Conservation (phyloP, 2,329 filamentous ascomycete genomes). For the Talaromyces sp. region DNA sequence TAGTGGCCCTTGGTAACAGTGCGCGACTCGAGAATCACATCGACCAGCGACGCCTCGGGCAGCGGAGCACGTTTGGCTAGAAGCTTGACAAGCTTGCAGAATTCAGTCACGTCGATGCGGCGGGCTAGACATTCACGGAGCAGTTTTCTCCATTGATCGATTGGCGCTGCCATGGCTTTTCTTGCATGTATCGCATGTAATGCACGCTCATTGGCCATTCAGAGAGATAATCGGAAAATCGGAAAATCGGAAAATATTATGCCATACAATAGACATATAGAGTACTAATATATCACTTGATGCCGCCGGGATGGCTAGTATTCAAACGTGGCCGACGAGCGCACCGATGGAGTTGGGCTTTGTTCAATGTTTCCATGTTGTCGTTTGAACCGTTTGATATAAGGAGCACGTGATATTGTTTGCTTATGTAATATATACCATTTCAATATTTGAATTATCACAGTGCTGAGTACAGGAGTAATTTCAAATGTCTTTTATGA, state of each 20-base stretch:
- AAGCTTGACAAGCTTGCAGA: conserved; percentile 31
- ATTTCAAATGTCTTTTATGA: background rate
- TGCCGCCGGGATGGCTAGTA: background rate
- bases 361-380: background rate
- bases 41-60: conserved; percentile 26
- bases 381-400: background rate
- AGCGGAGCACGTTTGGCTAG: conserved; percentile 27
- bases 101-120: conserved; percentile 33
- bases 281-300: background rate
- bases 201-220: conserved; percentile 7
- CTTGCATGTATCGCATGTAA: conserved; percentile 2
- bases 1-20: conserved; percentile 28
- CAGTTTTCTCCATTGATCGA: conserved; percentile 33
- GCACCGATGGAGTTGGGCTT: background rate
- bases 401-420: background rate
- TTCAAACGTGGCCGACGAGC: background rate
- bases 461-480: background rate
- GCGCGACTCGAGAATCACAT: conserved; percentile 30
- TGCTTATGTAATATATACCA: conserved; percentile 1
- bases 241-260: background rate
- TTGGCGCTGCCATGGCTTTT: conserved; percentile 19
- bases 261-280: background rate
- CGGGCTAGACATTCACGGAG: conserved; percentile 31
- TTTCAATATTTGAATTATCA: background rate
- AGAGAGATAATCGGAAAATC: background rate